Evolutionary conservation across 352 stramenopile genomes (phyloP).

Genomic region (Nannochloropsis limnetica): DNA sequence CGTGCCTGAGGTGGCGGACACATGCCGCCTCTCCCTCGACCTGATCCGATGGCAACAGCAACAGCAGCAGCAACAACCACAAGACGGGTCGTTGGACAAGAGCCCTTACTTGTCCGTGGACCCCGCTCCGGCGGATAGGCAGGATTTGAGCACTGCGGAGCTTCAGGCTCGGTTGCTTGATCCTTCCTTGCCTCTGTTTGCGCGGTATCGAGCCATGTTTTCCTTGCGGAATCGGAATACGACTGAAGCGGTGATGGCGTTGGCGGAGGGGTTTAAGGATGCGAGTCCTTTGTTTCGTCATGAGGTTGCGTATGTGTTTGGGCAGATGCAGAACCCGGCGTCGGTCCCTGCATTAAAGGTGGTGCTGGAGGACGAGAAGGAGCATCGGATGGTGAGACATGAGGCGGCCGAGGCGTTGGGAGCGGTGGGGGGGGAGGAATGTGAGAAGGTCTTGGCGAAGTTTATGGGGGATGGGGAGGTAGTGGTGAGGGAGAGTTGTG

Average conservation of each 20-base stretch:
- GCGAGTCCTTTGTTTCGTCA: constrained; percentile 72
- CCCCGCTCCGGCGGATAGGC: constrained; percentile 75
- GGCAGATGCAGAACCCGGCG: constrained; percentile 77
- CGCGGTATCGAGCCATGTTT: constrained; percentile 93
- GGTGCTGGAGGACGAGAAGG: constrained; percentile 70
- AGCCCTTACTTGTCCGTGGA: constrained; percentile 85
- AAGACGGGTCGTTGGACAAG: constrained; percentile 58
- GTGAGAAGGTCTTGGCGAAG: constrained; percentile 71
- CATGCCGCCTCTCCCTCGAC: constrained; percentile 79
- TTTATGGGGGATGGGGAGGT: constrained; percentile 66
- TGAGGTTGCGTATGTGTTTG: constrained; percentile 83
- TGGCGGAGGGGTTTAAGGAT: constrained; percentile 66
- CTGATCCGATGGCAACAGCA: constrained; percentile 78
- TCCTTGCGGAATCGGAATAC: constrained; percentile 88
- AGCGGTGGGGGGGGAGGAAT: constrained; percentile 81
- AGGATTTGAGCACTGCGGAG: constrained; percentile 61
- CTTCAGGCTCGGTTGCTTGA: constrained; percentile 78
- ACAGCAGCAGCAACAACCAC: constrained; percentile 45
- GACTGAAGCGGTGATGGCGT: constrained; percentile 65
- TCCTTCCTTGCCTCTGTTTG: constrained; percentile 71
- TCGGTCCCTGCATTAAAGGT: constrained; percentile 73
- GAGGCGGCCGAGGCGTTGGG: constrained; percentile 91
- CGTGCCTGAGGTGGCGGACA: constrained; percentile 82
- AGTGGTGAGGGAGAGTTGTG: constrained; percentile 85
- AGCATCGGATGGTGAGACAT: constrained; percentile 95